Evolutionary conservation across 2,329 filamentous ascomycete species (phyloP), one percentile per base, ranked within the genome.

Genomic region (Pseudocercospora ulei): DNA sequence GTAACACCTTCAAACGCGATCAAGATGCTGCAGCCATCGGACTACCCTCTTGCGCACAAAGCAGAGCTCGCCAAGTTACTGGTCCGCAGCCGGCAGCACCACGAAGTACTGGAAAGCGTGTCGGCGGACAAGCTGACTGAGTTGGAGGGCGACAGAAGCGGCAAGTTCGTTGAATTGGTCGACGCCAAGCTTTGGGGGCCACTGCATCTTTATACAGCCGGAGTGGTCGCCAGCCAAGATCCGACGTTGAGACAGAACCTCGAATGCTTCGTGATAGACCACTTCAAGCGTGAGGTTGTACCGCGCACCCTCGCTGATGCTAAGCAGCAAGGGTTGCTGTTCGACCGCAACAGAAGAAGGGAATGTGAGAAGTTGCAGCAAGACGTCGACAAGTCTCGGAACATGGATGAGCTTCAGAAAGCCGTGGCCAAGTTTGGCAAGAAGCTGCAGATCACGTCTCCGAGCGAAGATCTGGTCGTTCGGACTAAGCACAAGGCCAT

Each of bases 301-400:
- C 52, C 52, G 0, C 19, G 39, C 5, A 37, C 49, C 12, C 29
- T 51, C 2, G 31, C 36, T 12, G 23, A 24, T 7, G 35, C 49
- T 3, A 39, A 43, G 12, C 36, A 48, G 1, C 38, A 54, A 28
- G 49, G 47, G 7, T 39, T 53, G 1, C 25, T 54, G 3, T 18
- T 38, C 14, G 46, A 56, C 28, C 49, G 44, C 26, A 29, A 41
- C 11, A 39, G 47, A 2, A 38, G 38, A 11, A 51, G 48, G 25
- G 56, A 60, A 2, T 25, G 53, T 4, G 51, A 53, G 14, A 57
- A 55, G 33, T 51, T 59, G 30, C 41, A 41, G 7, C 40, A 54
- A 19, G 43, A 53, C n/a, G 38, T 46, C 1, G 35, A 38, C 3
- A 48, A 50, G 4, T 46, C 51, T 7, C 47, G 44, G 20, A 50